A percentile compares a stretch with the other conserved stretches of the same genome.
Conservation (phyloP, 2,329 filamentous ascomycete genomes). For the Colletotrichum sp. region DNA sequence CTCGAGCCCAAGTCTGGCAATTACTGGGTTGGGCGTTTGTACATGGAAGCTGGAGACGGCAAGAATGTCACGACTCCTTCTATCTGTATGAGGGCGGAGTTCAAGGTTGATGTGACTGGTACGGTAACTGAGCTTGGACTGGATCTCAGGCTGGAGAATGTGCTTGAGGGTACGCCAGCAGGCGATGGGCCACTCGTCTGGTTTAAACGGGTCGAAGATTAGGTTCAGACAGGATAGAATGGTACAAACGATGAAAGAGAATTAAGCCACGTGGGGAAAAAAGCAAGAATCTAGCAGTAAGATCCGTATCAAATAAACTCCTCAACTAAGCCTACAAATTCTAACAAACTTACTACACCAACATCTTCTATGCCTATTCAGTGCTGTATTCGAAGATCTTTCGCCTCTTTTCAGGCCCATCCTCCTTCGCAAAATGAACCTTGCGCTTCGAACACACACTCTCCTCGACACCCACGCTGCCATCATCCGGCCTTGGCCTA, state of each 20-base stretch:
- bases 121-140: background rate
- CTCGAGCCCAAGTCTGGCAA: constrained; percentile 23
- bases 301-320: background rate
- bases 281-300: background rate
- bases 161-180: background rate
- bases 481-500: background rate
- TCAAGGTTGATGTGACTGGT: background rate
- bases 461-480: background rate
- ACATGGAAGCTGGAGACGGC: background rate
- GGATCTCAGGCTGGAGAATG: background rate
- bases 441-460: background rate
- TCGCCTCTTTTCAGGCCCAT: background rate
- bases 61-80: background rate
- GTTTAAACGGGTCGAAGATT: background rate
- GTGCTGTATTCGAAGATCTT: background rate
- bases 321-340: background rate
- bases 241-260: background rate
- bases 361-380: background rate
- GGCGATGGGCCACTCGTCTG: background rate
- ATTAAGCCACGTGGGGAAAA: background rate
- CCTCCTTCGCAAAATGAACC: background rate
- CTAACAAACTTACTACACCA: background rate
- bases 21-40: constrained; percentile 21
- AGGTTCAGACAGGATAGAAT: background rate
- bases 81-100: background rate